Percentiles rank a stretch among this genome's conserved stretches.
Conservation (phyloP, 495 filamentous ascomycete species). For the Amphirosellinia nigrospora region DNA sequence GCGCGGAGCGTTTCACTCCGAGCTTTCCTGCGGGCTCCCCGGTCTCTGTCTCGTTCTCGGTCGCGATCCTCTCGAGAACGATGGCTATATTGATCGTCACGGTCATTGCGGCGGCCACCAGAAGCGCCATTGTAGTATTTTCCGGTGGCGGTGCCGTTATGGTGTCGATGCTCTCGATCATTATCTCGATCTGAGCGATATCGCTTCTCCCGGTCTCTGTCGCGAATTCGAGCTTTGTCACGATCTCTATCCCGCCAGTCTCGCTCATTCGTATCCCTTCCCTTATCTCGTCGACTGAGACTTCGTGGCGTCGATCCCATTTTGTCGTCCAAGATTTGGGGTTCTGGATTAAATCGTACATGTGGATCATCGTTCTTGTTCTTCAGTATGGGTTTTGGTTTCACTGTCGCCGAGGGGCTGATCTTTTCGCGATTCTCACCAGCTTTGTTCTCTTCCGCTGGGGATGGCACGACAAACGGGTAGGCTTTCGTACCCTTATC, state of each 20-base stretch:
- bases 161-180: conserved; percentile 32
- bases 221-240: conserved; percentile 31
- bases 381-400: conserved; percentile 58
- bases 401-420: conserved; percentile 47
- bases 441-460: conserved; percentile 25
- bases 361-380: conserved; percentile 55
- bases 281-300: conserved; percentile 34
- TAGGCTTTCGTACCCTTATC: conserved; percentile 38
- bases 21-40: conserved; percentile 43
- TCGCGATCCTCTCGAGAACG: conserved; percentile 7
- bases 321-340: conserved; percentile 44
- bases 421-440: conserved; percentile 19
- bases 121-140: conserved; percentile 15
- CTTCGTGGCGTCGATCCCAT: conserved; percentile 40
- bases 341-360: conserved; percentile 49
- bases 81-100: conserved; percentile 5
- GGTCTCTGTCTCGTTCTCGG: conserved; percentile 29
- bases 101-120: conserved; percentile 13
- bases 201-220: conserved; percentile 35
- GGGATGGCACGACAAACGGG: conserved; percentile 52
- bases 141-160: conserved; percentile 17
- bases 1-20: conserved; percentile 49
- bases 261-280: conserved; percentile 31
- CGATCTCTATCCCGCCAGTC: conserved; percentile 31
- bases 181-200: conserved; percentile 36